A percentile compares a stretch with the other conserved stretches of the same genome.
Conservation (phyloP, 2,329 filamentous ascomycete species). For the Diaporthe sp. region DNA sequence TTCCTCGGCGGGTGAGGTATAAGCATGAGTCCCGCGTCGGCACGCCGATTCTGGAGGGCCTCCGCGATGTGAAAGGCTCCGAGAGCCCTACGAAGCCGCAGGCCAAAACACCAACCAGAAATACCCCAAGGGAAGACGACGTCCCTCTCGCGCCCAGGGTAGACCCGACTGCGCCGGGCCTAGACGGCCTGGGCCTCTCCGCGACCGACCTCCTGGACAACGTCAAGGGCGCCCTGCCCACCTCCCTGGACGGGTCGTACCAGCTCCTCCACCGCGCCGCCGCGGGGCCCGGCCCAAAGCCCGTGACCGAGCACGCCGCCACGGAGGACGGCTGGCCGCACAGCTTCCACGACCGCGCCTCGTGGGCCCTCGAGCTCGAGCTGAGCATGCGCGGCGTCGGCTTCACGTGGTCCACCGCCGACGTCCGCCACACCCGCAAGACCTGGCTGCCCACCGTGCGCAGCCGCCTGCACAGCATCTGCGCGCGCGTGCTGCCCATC, state of each 20-base stretch:
- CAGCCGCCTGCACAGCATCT: slow-evolving; percentile 51
- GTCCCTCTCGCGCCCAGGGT: background rate
- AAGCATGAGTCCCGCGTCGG: slow-evolving; percentile 46
- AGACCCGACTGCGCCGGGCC: background rate
- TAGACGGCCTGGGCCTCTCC: background rate
- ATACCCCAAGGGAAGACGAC: background rate
- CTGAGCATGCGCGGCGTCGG: slow-evolving; percentile 55
- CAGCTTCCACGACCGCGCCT: slow-evolving; percentile 50
- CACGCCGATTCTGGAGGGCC: slow-evolving; percentile 39
- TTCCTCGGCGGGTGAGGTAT: slow-evolving; percentile 54
- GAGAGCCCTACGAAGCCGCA: background rate
- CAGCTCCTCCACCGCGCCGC: slow-evolving; percentile 38
- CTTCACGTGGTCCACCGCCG: slow-evolving; percentile 56
- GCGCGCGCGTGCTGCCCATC: slow-evolving; percentile 49
- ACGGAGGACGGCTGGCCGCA: slow-evolving; percentile 52
- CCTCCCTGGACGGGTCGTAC: slow-evolving; percentile 8
- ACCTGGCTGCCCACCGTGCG: slow-evolving; percentile 53
- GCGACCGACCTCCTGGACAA: slow-evolving; percentile 16
- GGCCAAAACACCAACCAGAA: background rate
- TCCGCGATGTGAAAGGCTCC: slow-evolving; percentile 23
- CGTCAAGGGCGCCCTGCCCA: background rate
- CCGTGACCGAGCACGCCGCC: slow-evolving; percentile 49
- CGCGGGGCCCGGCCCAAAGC: slow-evolving; percentile 39
- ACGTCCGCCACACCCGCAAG: slow-evolving; percentile 54
- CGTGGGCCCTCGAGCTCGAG: slow-evolving; percentile 55